These are phyloP conservation scores for Thelephora aurantiotincta DNA, from an alignment of 768 basidiomycete species.

Conservation along the genomic window DNA sequence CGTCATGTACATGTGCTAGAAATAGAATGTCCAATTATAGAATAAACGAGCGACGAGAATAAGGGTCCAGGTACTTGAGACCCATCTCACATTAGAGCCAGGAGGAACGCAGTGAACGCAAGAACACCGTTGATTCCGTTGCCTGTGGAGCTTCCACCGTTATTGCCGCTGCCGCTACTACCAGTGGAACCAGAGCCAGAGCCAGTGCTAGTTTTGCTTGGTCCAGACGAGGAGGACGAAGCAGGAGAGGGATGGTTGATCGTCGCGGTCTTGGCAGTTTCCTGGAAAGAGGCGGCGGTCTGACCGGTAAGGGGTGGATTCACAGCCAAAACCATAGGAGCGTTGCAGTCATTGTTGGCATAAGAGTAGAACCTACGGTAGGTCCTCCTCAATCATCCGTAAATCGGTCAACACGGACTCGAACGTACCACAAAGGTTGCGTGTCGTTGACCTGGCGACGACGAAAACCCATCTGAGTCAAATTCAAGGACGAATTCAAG, in stretches of 20 bases:
- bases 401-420: background rate
- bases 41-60: too few species aligned
- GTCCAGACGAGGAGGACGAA: background rate
- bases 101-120: background rate
- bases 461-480: background rate
- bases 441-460: slow-evolving; percentile 6
- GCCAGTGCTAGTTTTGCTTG: background rate
- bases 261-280: slow-evolving; percentile 4
- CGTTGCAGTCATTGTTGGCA: slow-evolving; percentile 6
- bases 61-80: too few species aligned
- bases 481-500: background rate
- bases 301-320: slow-evolving; percentile 7
- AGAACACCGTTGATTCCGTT: background rate
- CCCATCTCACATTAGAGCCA: background rate
- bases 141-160: background rate
- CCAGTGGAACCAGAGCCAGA: background rate
- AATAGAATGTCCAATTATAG: too few species aligned
- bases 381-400: background rate
- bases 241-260: background rate
- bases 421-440: slow-evolving; percentile 6
- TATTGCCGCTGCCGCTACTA: background rate
- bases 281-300: slow-evolving; percentile 6
- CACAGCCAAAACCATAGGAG: slow-evolving; percentile 9
- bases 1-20: too few species aligned
- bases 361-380: slow-evolving; percentile 8